These are phyloP conservation scores for Psophocarpus tetragonolobus DNA, from an alignment of 306 rosid species.

Conservation along the genomic window DNA sequence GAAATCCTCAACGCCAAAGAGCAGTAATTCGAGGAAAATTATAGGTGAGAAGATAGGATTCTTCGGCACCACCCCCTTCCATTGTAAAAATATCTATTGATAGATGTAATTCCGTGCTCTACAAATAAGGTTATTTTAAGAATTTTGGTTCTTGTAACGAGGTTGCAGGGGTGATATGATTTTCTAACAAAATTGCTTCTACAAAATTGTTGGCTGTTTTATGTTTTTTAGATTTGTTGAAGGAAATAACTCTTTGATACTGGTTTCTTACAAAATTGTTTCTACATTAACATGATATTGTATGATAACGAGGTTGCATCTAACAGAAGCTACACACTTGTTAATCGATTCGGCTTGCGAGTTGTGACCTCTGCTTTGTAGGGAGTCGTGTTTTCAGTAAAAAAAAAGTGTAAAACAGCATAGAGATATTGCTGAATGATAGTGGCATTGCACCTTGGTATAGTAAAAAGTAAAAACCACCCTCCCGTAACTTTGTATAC, in stretches of 20 bases:
- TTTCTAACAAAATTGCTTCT: no score
- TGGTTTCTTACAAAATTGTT: neutral
- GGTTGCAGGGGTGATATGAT: neutral
- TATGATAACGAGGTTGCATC: neutral
- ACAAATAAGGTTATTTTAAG: constrained; percentile 21
- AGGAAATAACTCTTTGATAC: neutral
- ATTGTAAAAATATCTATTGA: constrained; percentile 14
- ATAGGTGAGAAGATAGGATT: neutral
- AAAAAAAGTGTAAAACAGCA: neutral
- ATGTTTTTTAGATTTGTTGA: neutral
- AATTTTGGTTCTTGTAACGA: neutral
- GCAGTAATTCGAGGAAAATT: neutral
- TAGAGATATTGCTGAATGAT: neutral
- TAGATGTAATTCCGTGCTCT: constrained; percentile 39
- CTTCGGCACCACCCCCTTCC: constrained; percentile 16
- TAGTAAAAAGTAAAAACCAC: neutral
- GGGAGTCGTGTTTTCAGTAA: neutral
- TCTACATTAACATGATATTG: neutral
- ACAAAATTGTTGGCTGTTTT: neutral
- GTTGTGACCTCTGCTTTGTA: neutral
- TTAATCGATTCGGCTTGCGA: no score
- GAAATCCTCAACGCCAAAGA: neutral
- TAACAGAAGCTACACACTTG: neutral
- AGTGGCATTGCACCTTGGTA: neutral
- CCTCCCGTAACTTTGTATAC: no score